A percentile compares a stretch with the other conserved stretches of the same genome.
phyloP scores from a whole-genome alignment of 78 protist genomes.

The Chrysochromulina parva region DNA sequence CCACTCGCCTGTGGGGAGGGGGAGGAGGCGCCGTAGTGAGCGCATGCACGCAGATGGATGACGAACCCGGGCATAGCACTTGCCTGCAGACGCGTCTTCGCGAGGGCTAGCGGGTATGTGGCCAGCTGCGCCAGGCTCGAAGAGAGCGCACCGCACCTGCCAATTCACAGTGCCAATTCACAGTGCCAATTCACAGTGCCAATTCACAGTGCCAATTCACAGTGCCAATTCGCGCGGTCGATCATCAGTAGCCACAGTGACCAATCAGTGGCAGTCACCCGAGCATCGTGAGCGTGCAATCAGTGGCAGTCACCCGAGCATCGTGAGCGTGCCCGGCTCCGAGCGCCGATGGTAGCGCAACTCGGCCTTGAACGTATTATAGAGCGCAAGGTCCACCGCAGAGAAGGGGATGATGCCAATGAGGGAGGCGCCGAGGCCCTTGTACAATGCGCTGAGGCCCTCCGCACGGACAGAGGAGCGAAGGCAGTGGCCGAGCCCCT shows the following conservation, averaged over 20 bases:
- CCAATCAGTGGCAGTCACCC: no score
- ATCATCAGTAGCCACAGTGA: no score
- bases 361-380: neutral
- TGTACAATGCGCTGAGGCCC: slow-evolving; percentile 29
- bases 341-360: neutral
- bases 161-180: no score
- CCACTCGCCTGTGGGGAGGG: neutral
- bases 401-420: slow-evolving; percentile 36
- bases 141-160: neutral
- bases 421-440: slow-evolving; percentile 15
- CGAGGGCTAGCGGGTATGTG: slow-evolving; percentile 5
- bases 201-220: no score
- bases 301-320: neutral
- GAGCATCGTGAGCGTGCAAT: neutral
- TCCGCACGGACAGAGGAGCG: neutral
- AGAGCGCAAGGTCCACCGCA: slow-evolving; percentile 19
- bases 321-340: neutral
- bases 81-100: neutral
- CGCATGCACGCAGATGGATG: no score
- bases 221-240: no score
- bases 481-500: neutral
- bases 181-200: no score
- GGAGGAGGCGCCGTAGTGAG: no score
- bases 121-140: neutral
- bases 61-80: no score